Base-by-base conservation (phyloP, 1,284 basidiomycete genomes). In the Trichosporon faecale region DNA sequence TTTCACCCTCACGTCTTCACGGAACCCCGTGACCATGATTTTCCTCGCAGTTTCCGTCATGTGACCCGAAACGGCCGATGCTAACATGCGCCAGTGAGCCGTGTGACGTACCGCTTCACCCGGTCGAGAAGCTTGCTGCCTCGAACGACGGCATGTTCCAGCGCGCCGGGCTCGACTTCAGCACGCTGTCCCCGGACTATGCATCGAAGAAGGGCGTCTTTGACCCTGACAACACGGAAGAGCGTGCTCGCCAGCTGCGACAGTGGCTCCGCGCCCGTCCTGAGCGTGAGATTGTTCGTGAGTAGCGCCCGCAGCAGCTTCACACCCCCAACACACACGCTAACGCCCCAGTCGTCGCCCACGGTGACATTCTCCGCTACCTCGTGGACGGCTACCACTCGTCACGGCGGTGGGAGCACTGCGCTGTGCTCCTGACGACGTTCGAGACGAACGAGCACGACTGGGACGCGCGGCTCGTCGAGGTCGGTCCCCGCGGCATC, bases 321-420 rank as follows among this genome's bases (percentile, higher is more conserved):
- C 40, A 44, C 40, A 44, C 40, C 6, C 9, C 40, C 3, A 44
- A n/a, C 33, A 18, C 40, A 44, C 12, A 18, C 40, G 40, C 40
- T 44, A 44, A 44, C 40, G 40, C 40, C 11, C n/a, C 18, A 44
- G 40, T 84, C 40, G 82, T 84, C 6, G 82, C 83, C 6, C 84
- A 84, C 70, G 83, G 84, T 0, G 83, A 84, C 67, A 81, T 84
- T 27, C 69, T 84, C 33, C 73, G 83, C 40, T 74, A 76, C 70
- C 73, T 84, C 35, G 79, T 76, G 1, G 79, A 83, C 44, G 78
- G 79, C 0, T 29, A 78, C 27, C 74, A 79, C 66, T 76, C 75
- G 3, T 68, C 68, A 1, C 68, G 77, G 63, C 79, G 80, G 65
- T 21, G 46, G 23, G 44, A 40, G 63, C 63, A 44, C 23, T 29